phyloP scores from a whole-genome alignment of 495 filamentous ascomycete genomes.

The Oidiodendron maius region DNA sequence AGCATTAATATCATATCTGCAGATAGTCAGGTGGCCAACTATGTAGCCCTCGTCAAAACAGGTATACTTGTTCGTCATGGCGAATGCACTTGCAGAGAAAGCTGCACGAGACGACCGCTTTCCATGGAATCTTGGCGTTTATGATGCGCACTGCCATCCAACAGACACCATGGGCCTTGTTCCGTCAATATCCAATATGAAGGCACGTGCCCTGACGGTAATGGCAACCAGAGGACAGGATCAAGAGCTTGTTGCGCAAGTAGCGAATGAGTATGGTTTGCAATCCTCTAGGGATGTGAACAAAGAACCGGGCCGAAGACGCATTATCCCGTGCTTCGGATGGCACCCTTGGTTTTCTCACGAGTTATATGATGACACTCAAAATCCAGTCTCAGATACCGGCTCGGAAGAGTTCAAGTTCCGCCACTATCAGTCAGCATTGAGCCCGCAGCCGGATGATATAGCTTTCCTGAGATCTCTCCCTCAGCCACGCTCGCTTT shows the following conservation, averaged over 20 bases:
- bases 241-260: constrained; percentile 72
- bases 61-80: too few relatives aligned
- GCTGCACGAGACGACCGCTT: constrained; percentile 32
- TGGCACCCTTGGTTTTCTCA: constrained; percentile 99
- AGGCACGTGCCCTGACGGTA: constrained; percentile 67
- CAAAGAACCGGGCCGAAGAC: constrained; percentile 8
- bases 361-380: constrained; percentile 44
- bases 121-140: constrained; percentile 82
- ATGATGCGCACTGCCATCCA: constrained; percentile 96
- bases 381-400: constrained; percentile 18
- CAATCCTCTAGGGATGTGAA: constrained; percentile 7
- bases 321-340: constrained; percentile 80
- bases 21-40: too few relatives aligned
- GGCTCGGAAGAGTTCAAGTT: constrained; percentile 40
- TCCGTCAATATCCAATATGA: constrained; percentile 65
- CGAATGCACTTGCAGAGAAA: neutral
- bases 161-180: constrained; percentile 86
- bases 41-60: too few relatives aligned
- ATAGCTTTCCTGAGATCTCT: constrained; percentile 57
- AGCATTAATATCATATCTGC: too few relatives aligned
- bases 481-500: constrained; percentile 66
- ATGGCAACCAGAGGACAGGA: constrained; percentile 89
- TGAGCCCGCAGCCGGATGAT: constrained; percentile 56
- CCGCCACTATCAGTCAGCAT: constrained; percentile 65
- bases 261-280: constrained; percentile 39